Conservation (phyloP, 164 flowering plant species). For the Piper betle region DNA sequence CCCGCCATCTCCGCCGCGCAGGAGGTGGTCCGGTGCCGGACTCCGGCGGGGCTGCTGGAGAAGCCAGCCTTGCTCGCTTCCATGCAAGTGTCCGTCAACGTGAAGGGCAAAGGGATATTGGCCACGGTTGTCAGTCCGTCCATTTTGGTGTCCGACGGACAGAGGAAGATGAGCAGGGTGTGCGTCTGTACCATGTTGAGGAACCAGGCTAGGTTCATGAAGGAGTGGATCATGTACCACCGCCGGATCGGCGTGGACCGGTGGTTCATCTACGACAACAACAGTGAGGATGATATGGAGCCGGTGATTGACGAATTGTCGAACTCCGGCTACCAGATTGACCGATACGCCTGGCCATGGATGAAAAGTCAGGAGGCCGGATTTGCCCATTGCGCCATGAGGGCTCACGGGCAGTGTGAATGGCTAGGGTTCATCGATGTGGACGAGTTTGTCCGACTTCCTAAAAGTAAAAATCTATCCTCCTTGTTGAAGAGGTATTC, state of each 20-base stretch:
- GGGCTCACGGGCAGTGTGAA: conserved; percentile 41
- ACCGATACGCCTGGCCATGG: conserved; percentile 71
- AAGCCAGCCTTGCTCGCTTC: conserved; percentile 7
- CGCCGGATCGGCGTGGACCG: conserved; percentile 48
- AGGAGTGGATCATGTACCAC: conserved; percentile 84
- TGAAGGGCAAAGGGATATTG: conserved; percentile 24
- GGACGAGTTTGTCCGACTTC: conserved; percentile 59
- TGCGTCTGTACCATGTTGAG: conserved; percentile 75
- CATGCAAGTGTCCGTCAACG: conserved; percentile 37
- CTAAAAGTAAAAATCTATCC: conserved; percentile 7
- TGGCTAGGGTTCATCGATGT: conserved; percentile 91
- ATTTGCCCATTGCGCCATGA: conserved; percentile 65
- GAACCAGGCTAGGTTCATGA: conserved; percentile 53
- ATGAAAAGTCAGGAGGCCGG: conserved; percentile 84
- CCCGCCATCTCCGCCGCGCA: conserved; percentile 43
- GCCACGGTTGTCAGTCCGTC: conserved; percentile 38
- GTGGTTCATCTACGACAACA: conserved; percentile 84
- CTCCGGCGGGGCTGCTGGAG: conserved; percentile 34
- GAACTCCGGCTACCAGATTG: conserved; percentile 16
- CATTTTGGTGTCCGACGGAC: not conserved
- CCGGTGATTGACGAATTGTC: conserved; percentile 19
- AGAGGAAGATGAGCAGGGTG: conserved; percentile 15
- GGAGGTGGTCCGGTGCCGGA: conserved; percentile 60
- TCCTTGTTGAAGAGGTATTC: conserved; percentile 18
- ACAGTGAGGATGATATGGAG: conserved; percentile 54